Percentiles rank a stretch among this genome's conserved stretches.
Conservation (phyloP, 345 rosid genomes). For the Sonneratia caseolaris region DNA sequence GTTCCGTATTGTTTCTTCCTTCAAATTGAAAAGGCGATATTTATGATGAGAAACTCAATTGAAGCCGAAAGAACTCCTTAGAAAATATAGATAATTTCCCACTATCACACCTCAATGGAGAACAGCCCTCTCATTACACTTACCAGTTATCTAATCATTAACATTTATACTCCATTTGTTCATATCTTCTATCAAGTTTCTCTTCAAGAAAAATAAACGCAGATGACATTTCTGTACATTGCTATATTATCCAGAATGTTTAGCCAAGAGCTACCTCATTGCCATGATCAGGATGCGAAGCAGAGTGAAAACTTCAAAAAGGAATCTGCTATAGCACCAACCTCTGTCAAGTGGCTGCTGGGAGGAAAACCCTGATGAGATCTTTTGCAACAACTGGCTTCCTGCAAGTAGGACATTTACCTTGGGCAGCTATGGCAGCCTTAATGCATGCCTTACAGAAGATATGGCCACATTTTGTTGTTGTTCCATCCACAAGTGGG, state of each 20-base stretch:
- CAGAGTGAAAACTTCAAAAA: neutral
- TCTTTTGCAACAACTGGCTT: constrained; percentile 48
- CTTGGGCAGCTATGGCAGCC: constrained; percentile 46
- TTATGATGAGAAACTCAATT: neutral
- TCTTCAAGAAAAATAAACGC: neutral
- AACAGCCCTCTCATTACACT: neutral
- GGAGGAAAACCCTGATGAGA: constrained; percentile 82
- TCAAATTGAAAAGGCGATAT: neutral
- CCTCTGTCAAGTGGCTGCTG: constrained; percentile 28
- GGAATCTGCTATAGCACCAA: neutral
- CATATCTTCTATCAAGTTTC: neutral
- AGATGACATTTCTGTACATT: neutral
- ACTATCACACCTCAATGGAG: neutral
- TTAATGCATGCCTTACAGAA: constrained; percentile 72
- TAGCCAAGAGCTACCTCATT: neutral
- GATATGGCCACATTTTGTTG: constrained; percentile 95
- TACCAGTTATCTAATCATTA: neutral
- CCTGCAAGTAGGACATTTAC: constrained; percentile 88
- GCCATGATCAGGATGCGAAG: neutral
- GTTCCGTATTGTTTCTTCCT: neutral
- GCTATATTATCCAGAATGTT: neutral
- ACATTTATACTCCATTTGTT: neutral
- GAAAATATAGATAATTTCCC: neutral
- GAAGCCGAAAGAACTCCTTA: neutral
- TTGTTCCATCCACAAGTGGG: constrained; percentile 53